These are phyloP conservation scores for Nannochloropsis gaditana DNA, from an alignment of 108 stramenopile genomes.

Conservation along the genomic window DNA sequence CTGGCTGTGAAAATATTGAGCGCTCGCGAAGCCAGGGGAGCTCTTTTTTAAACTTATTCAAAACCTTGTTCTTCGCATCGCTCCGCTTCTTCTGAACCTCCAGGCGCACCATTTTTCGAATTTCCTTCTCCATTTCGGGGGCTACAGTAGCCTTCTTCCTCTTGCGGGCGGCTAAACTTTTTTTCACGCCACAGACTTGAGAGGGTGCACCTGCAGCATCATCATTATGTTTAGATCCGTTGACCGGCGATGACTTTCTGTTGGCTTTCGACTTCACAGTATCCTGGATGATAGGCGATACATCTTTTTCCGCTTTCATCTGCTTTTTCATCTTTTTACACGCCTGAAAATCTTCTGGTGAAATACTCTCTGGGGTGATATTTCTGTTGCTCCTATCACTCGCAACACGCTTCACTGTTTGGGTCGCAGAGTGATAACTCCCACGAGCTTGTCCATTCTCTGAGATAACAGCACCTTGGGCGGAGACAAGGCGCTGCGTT, in stretches of 20 bases:
- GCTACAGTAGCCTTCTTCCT: constrained; percentile 5
- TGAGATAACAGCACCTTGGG: not conserved
- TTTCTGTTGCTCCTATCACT: too few relatives aligned
- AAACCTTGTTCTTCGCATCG: not conserved
- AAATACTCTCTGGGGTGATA: too few relatives aligned
- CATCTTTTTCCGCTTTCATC: not conserved
- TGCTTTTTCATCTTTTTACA: not conserved
- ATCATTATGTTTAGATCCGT: not conserved
- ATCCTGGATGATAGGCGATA: not conserved
- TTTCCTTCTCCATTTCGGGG: not conserved
- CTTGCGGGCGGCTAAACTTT: not conserved
- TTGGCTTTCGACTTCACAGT: not conserved
- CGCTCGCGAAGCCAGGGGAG: not conserved
- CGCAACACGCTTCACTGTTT: too few relatives aligned
- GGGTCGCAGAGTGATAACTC: too few relatives aligned
- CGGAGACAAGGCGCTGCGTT: not conserved
- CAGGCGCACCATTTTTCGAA: not conserved
- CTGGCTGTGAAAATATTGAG: not conserved
- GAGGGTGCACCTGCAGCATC: not conserved
- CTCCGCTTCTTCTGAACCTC: not conserved
- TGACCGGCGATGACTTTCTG: not conserved
- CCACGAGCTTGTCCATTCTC: too few relatives aligned
- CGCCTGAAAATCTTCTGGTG: too few relatives aligned
- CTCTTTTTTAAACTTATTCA: not conserved
- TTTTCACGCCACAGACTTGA: not conserved